Evolutionary conservation across 345 rosid species (phyloP).

Genomic region (Rhodamnia argentea): DNA sequence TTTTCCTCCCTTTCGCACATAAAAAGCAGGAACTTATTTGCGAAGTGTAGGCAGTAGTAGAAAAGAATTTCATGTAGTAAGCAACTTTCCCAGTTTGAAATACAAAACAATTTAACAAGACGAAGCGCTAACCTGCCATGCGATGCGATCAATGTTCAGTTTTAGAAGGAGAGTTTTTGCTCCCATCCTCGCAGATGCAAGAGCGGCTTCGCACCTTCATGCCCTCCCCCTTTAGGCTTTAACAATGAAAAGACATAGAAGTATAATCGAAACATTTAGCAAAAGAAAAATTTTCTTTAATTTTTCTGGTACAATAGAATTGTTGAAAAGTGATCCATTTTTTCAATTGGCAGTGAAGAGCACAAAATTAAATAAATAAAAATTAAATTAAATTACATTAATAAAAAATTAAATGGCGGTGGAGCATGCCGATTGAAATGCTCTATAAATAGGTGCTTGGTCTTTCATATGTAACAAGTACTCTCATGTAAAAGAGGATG

Average conservation of each 20-base stretch:
- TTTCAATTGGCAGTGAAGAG: too few relatives aligned
- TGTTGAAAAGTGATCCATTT: too few relatives aligned
- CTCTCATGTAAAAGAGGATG: too few relatives aligned
- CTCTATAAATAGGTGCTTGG: too few relatives aligned
- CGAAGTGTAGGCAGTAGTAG: neutral
- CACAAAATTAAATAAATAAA: too few relatives aligned
- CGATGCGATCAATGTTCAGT: slow-evolving; percentile 77
- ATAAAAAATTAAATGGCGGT: too few relatives aligned
- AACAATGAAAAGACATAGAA: neutral
- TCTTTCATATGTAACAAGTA: too few relatives aligned
- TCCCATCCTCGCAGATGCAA: slow-evolving; percentile 86
- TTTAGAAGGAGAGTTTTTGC: slow-evolving; percentile 89
- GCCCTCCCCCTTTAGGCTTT: slow-evolving; percentile 84
- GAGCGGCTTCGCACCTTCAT: slow-evolving; percentile 93
- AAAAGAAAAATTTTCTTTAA: neutral
- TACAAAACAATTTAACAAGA: neutral
- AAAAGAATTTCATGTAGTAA: neutral
- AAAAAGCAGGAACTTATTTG: neutral
- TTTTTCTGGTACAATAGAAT: neutral
- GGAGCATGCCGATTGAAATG: too few relatives aligned
- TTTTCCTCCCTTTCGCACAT: neutral
- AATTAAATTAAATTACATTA: too few relatives aligned
- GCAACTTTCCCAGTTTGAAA: neutral
- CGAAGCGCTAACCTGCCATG: slow-evolving; percentile 64
- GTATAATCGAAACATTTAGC: neutral